phyloP scores from a whole-genome alignment of 2,329 filamentous ascomycete genomes.

The Furcasterigmium sp. region DNA sequence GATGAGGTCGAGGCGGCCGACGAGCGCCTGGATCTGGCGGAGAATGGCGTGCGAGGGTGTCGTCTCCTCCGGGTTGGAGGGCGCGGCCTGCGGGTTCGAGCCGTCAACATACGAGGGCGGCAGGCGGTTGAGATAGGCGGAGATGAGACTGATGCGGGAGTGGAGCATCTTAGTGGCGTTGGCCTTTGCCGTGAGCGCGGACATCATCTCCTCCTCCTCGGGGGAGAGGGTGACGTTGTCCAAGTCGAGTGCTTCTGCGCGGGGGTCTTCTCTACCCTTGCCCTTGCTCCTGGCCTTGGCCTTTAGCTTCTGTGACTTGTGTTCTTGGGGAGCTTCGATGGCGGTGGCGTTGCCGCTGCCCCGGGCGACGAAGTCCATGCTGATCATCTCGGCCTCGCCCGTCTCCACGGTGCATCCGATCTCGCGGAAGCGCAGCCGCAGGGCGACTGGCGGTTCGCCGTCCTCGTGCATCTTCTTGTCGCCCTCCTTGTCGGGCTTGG shows the following conservation, averaged over 20 bases:
- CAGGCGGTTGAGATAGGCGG: slow-evolving; percentile 70
- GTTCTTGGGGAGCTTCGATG: slow-evolving; percentile 35
- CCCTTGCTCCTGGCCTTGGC: slow-evolving; percentile 20
- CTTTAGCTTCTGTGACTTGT: slow-evolving; percentile 21
- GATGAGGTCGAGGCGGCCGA: slow-evolving; percentile 77
- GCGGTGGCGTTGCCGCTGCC: slow-evolving; percentile 77
- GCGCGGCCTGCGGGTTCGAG: slow-evolving; percentile 23
- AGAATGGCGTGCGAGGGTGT: slow-evolving; percentile 66
- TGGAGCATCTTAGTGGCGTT: slow-evolving; percentile 95
- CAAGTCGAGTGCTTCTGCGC: slow-evolving; percentile 18
- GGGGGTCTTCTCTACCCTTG: slow-evolving; percentile 17
- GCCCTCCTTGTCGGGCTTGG: slow-evolving; percentile 35
- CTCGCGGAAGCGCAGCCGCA: slow-evolving; percentile 72
- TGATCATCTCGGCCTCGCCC: slow-evolving; percentile 95
- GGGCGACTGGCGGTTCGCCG: slow-evolving; percentile 28
- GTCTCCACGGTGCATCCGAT: slow-evolving; percentile 86
- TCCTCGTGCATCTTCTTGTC: slow-evolving; percentile 73
- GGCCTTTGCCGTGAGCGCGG: slow-evolving; percentile 73
- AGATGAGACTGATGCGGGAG: slow-evolving; percentile 66
- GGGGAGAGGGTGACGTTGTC: slow-evolving; percentile 41
- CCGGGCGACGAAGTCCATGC: slow-evolving; percentile 86
- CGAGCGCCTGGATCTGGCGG: slow-evolving; percentile 80
- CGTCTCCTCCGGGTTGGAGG: slow-evolving; percentile 25
- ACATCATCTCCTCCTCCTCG: slow-evolving; percentile 57
- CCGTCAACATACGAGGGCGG: slow-evolving; percentile 59